phyloP scores from a whole-genome alignment of 2,329 filamentous ascomycete species.

The Epichloe gansuensis region DNA sequence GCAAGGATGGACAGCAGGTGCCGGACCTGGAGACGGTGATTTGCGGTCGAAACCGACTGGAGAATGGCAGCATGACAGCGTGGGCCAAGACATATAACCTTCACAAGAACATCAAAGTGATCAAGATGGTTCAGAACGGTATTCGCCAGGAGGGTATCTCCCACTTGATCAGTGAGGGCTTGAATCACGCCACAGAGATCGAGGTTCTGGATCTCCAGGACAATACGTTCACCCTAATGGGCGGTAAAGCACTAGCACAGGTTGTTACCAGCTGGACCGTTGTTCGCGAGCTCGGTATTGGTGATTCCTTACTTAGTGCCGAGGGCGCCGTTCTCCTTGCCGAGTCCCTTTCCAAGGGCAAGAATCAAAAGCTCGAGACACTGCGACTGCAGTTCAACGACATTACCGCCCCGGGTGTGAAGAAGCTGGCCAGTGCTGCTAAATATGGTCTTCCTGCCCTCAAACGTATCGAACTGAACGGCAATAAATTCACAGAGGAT shows the following conservation, averaged over 20 bases:
- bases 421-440: constrained; percentile 57
- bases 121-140: constrained; percentile 98
- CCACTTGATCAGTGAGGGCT: constrained; percentile 64
- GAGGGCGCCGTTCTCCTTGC: constrained; percentile 67
- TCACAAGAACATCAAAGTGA: constrained; percentile 66
- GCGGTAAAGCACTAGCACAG: constrained; percentile 64
- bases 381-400: constrained; percentile 90
- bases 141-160: constrained; percentile 90
- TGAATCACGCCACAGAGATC: constrained; percentile 57
- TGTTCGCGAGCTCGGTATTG: constrained; percentile 73
- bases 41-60: constrained; percentile 88
- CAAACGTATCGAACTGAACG: constrained; percentile 84
- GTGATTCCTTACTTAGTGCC: constrained; percentile 72
- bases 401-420: constrained; percentile 65
- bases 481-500: constrained; percentile 87
- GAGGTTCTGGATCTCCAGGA: constrained; percentile 84
- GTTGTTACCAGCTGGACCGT: constrained; percentile 63
- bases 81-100: constrained; percentile 84
- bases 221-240: constrained; percentile 84
- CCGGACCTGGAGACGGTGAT: constrained; percentile 90
- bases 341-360: constrained; percentile 58
- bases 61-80: constrained; percentile 91
- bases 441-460: constrained; percentile 59
- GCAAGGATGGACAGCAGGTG: constrained; percentile 58
- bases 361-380: constrained; percentile 68